A percentile compares a stretch with the other conserved stretches of the same genome.
phyloP scores from a whole-genome alignment of 176 grass and related monocot genomes.

The Paspalum notatum region DNA sequence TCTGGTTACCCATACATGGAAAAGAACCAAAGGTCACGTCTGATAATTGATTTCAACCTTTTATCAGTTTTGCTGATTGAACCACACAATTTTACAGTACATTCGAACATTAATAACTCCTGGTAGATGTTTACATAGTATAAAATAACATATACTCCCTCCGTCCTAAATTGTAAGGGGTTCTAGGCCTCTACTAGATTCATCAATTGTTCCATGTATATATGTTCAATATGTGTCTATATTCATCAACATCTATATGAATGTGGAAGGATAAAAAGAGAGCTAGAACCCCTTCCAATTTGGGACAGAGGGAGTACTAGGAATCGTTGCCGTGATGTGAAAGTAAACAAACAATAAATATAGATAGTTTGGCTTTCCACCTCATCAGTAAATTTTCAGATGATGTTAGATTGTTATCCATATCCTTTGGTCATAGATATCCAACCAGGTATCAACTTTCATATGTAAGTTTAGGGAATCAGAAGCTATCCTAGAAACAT shows the following conservation, averaged over 20 bases:
- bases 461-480: background rate
- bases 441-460: background rate
- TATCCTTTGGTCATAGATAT: conserved; percentile 2
- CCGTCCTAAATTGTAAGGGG: too few relatives aligned
- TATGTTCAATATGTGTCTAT: too few relatives aligned
- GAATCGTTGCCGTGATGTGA: background rate
- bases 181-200: too few relatives aligned
- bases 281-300: too few relatives aligned
- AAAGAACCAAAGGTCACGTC: background rate
- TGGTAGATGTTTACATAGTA: conserved; percentile 17
- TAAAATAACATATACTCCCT: background rate
- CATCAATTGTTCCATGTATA: too few relatives aligned
- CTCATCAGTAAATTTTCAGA: conserved; percentile 1
- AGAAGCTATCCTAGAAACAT: conserved; percentile 16
- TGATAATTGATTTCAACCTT: conserved; percentile 6
- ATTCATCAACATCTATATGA: too few relatives aligned
- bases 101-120: background rate
- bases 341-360: background rate
- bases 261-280: too few relatives aligned
- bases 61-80: background rate
- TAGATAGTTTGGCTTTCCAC: background rate
- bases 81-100: background rate
- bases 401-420: conserved; percentile 13
- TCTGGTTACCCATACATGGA: conserved; percentile 2
- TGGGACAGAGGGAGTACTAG: too few relatives aligned